Conservation (phyloP, 768 basidiomycete species). For the Termitomyces sp. region DNA sequence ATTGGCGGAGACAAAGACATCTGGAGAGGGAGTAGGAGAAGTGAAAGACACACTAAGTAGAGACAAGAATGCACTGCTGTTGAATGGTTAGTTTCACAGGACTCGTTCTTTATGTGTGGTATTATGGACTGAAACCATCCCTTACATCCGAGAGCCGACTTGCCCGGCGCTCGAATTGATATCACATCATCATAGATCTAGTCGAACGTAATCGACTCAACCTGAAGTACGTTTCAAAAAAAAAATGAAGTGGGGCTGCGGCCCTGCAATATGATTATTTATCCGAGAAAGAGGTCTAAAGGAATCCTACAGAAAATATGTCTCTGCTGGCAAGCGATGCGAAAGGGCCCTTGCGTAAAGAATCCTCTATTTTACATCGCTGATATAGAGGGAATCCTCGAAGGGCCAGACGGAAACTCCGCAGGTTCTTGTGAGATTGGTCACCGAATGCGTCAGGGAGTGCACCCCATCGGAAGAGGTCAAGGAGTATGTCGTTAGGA, state of each 20-base stretch:
- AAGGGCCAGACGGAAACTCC: constrained; percentile 10
- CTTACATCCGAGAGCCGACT: constrained; percentile 8
- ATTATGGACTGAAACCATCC: constrained; percentile 6
- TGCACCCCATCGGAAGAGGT: constrained; percentile 22
- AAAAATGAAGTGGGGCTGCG: background rate
- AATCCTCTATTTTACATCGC: constrained; percentile 9
- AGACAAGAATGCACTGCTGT: background rate
- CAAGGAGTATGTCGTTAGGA: constrained; percentile 20
- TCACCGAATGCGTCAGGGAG: constrained; percentile 18
- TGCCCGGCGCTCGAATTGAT: background rate
- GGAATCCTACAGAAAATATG: constrained; percentile 15
- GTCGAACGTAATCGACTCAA: background rate
- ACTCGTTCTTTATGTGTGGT: constrained; percentile 19
- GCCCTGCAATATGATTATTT: background rate
- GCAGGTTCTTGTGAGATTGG: constrained; percentile 5
- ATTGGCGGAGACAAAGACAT: constrained; percentile 53
- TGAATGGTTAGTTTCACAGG: constrained; percentile 9
- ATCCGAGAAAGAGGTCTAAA: background rate
- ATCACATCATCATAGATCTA: background rate
- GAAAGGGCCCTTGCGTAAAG: constrained; percentile 14
- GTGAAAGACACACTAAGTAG: background rate
- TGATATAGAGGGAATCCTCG: constrained; percentile 13
- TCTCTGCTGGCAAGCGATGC: constrained; percentile 6
- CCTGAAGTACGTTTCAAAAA: background rate
- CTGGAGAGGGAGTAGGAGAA: background rate